A percentile compares a stretch with the other conserved stretches of the same genome.
Conservation (phyloP, 208 protist genomes). For the Willaertia magna region DNA sequence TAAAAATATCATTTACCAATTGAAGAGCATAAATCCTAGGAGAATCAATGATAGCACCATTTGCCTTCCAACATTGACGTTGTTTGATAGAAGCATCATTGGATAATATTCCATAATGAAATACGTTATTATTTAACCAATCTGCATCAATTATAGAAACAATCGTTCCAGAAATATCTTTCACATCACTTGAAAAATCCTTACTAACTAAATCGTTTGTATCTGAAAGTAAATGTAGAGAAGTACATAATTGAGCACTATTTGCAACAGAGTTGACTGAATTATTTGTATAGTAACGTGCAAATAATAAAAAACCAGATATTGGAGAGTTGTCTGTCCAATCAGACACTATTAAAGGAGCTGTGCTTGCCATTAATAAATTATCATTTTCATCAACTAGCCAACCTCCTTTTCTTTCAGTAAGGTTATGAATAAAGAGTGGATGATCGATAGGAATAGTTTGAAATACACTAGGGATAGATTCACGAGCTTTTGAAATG, state of each 20-base stretch:
- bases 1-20: neutral
- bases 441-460: neutral
- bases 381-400: neutral
- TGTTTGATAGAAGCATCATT: neutral
- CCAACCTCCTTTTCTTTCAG: neutral
- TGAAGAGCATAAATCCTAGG: neutral
- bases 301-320: neutral
- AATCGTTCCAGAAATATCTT: neutral
- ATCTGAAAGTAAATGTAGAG: neutral
- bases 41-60: neutral
- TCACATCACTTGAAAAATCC: neutral
- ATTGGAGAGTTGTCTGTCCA: neutral
- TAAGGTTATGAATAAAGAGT: neutral
- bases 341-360: neutral
- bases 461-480: neutral
- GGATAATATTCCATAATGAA: neutral
- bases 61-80: neutral
- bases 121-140: neutral
- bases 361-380: neutral
- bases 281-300: neutral
- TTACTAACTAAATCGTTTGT: neutral
- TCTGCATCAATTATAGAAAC: neutral
- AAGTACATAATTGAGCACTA: neutral
- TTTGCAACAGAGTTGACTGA: neutral
- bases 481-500: too few relatives aligned